Conservation (phyloP, 2,329 filamentous ascomycete genomes). For the Penicillium decumbens region DNA sequence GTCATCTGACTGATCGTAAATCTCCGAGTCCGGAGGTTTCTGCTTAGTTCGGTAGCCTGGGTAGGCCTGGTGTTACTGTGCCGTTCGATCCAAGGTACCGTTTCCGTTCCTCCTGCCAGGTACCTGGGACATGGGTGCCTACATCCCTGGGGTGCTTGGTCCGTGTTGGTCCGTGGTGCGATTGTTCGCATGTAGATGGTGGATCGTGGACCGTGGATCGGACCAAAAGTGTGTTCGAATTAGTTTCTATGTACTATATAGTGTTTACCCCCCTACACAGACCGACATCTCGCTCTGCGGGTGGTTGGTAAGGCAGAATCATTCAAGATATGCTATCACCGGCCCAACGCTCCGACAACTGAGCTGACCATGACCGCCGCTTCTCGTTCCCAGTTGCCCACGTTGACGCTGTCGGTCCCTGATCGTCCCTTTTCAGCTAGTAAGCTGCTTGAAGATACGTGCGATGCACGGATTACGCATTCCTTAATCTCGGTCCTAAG, state of each 20-base stretch:
- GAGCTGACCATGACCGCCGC: slow-evolving; percentile 91
- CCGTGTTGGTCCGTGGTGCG: slow-evolving; percentile 8
- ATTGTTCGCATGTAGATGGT: background rate
- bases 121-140: slow-evolving; percentile 9
- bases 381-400: slow-evolving; percentile 75
- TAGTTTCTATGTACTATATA: background rate
- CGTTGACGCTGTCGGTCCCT: slow-evolving; percentile 43
- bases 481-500: slow-evolving; percentile 75
- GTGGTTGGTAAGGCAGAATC: background rate
- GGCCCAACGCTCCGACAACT: slow-evolving; percentile 57
- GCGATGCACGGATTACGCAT: slow-evolving; percentile 74
- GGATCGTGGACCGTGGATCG: background rate
- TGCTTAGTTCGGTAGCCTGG: background rate
- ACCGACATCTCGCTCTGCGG: background rate
- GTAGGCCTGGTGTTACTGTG: background rate
- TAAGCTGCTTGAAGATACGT: slow-evolving; percentile 56
- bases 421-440: slow-evolving; percentile 44
- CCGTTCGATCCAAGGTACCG: slow-evolving; percentile 1
- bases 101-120: slow-evolving; percentile 3
- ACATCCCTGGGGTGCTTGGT: slow-evolving; percentile 9
- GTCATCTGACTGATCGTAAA: slow-evolving; percentile 20
- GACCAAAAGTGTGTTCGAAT: background rate
- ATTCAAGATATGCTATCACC: slow-evolving; percentile 14
- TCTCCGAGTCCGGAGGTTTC: slow-evolving; percentile 13
- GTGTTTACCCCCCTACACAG: background rate